A percentile compares a stretch with the other conserved stretches of the same genome.
Evolutionary conservation across 129 eudicot genomes (phyloP).

Genomic region (Artemisia argyi): DNA sequence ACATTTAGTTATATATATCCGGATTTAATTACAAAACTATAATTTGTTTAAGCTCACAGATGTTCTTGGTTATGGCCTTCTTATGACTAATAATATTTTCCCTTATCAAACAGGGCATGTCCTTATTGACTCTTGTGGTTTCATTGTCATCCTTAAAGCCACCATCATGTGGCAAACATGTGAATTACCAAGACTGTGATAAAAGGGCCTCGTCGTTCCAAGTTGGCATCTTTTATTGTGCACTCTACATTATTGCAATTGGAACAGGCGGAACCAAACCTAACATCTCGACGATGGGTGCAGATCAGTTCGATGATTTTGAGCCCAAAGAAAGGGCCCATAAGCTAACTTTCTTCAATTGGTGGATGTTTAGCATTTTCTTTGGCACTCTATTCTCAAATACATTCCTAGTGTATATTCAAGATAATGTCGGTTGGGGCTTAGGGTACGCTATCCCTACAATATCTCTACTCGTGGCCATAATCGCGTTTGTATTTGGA

Average conservation of each 20-base stretch:
- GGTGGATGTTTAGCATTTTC: slow-evolving; percentile 83
- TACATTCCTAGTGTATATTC: slow-evolving; percentile 58
- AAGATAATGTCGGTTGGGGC: slow-evolving; percentile 61
- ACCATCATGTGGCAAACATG: slow-evolving; percentile 46
- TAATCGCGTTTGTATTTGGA: slow-evolving; percentile 46
- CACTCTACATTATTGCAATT: slow-evolving; percentile 59
- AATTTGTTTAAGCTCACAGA: too few relatives aligned
- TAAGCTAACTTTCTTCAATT: slow-evolving; percentile 70
- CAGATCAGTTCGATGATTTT: slow-evolving; percentile 63
- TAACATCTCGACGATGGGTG: slow-evolving; percentile 78
- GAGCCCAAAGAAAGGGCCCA: slow-evolving; percentile 60
- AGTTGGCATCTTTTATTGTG: slow-evolving; percentile 53
- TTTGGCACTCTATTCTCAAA: slow-evolving; percentile 61
- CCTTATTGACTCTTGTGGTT: slow-evolving; percentile 53
- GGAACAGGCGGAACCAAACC: slow-evolving; percentile 90
- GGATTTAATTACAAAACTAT: too few relatives aligned
- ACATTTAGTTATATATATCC: too few relatives aligned
- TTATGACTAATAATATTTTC: background rate
- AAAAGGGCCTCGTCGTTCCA: slow-evolving; percentile 51
- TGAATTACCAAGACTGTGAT: slow-evolving; percentile 39
- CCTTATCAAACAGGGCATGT: slow-evolving; percentile 53
- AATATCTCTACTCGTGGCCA: slow-evolving; percentile 41
- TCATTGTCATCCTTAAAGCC: slow-evolving; percentile 49
- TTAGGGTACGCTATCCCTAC: slow-evolving; percentile 71
- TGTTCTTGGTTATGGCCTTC: background rate